Evolutionary conservation across 805 yeast genomes (phyloP), one percentile per base, ranked within the genome.

Genomic region (Sugiyamaella boreocaroliniensis): DNA sequence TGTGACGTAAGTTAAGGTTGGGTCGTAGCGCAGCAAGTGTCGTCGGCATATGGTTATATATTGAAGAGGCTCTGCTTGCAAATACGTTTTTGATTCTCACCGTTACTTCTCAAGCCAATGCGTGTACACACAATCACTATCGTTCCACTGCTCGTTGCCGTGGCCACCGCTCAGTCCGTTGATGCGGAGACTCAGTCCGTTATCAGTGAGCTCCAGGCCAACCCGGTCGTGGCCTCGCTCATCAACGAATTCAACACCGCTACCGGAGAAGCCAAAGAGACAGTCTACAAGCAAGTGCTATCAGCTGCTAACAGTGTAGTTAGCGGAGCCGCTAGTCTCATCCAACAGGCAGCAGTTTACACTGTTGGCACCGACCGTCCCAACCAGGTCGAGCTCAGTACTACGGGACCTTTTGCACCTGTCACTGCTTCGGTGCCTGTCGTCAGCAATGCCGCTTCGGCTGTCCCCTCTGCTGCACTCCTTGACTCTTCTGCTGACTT

Each of bases 271-370:
- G 56, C 26, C 19, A 50, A 53, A 2, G 43, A 42, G 3, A 46
- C 57, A 12, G 29, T 49, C 10, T 57, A 52, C 43, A 29, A 47
- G 15, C 40, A 51, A 34, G 50, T 58, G 29, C 19, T 57, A 19
- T 51, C 57, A 19, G 58, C 55, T 42, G 60, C 61, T 19, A 51
- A 58, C 43, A 40, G 44, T 18, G 52, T 53, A 12, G 55, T 49
- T 6, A 48, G 55, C 9, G 61, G 61, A 12, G 61, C 58, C 8
- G 61, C 53, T 18, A n/a, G 44, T 12, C 29, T 51, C 43, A 52
- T 58, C 29, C 55, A 50, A 32, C 48, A 51, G 26, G 55, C 52
- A 7, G 54, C 52, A 29, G 43, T 34, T 7, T 44, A 40, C 26
- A 49, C 53, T 15, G 51, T n/a, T 8, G 26, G 40, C 26, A 45